Base-by-base conservation (phyloP, 495 filamentous ascomycete species). In the Penicillium nucicola region DNA sequence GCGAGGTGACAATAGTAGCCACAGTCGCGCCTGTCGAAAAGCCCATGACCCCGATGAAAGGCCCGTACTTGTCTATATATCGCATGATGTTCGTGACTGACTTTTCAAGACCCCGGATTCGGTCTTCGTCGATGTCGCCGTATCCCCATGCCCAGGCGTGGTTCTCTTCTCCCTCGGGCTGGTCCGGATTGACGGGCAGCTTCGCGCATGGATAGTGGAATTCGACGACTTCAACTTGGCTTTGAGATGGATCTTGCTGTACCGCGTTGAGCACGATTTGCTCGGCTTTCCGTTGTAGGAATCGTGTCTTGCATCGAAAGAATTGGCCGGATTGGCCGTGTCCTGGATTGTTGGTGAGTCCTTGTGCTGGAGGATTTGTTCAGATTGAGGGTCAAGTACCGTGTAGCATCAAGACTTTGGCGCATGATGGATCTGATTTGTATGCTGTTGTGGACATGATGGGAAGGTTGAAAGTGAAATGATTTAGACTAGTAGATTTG, bases 301-400 rank as follows among this genome's bases (percentile, higher is more conserved):
- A 56, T 15, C 37, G 28, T 17, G 48, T 56, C 39, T 56, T 56
- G 48, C 42, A 46, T 22, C 38, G 32, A 23, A 56, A 37, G 20
- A 43, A 42, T 7, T 52, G 47, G 14, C 47, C 42, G 6, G 53
- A 56, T 30, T 52, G 49, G 33, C 31, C 49, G 6, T 52, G 34
- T 2, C 49, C 49, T 52, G 32, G 25, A 28, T 28, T 5, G 7
- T 9, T 28, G 7, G n/a, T n/a, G n/a, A n/a, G n/a, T n/a, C n/a
- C n/a, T n/a, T n/a, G n/a, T n/a, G n/a, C n/a, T n/a, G n/a, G n/a
- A n/a, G n/a, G n/a, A n/a, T n/a, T n/a, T n/a, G n/a, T n/a, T n/a
- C n/a, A n/a, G n/a, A n/a, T n/a, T n/a, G n/a, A n/a, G n/a, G n/a
- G n/a, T n/a, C n/a, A n/a, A n/a, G n/a, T 9, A 41, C 39, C 39